These are phyloP conservation scores for Talaromyces funiculosus DNA, from an alignment of 2,329 filamentous ascomycete genomes.

Conservation along the genomic window DNA sequence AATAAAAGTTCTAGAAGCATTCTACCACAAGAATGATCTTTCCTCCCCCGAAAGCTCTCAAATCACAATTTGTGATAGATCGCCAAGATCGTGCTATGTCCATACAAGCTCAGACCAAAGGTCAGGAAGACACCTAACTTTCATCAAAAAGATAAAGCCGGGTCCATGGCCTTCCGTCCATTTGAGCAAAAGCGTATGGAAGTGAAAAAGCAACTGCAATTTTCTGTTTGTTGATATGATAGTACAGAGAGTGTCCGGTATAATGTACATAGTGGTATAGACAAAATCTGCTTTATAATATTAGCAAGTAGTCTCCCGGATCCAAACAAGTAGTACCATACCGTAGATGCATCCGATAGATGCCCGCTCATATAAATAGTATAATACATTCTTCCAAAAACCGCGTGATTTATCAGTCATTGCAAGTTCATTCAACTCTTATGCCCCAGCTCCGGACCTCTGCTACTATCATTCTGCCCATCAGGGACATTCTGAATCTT, in stretches of 20 bases:
- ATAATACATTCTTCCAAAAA: neutral
- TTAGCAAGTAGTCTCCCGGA: neutral
- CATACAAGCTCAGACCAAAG: neutral
- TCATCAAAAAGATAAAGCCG: neutral
- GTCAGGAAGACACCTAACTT: neutral
- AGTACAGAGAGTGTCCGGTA: neutral
- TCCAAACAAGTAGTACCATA: neutral
- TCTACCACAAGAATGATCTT: neutral
- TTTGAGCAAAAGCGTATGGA: no score
- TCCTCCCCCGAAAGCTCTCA: neutral
- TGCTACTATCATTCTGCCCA: constrained; percentile 25
- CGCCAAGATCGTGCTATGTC: neutral
- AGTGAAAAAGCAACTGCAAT: neutral
- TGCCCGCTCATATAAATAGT: neutral
- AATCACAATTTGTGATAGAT: neutral
- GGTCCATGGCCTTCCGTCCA: neutral
- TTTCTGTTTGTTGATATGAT: neutral
- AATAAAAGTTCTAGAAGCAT: neutral
- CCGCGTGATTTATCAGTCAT: neutral
- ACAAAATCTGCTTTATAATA: neutral
- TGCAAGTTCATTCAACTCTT: constrained; percentile 20
- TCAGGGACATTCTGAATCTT: constrained; percentile 75
- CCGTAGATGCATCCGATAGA: neutral
- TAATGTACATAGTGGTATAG: constrained; percentile 1
- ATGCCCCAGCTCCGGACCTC: constrained; percentile 16